A percentile compares a stretch with the other conserved stretches of the same genome.
These are phyloP conservation scores for Fusarium proliferatum DNA, from an alignment of 2,329 filamentous ascomycete genomes.

Conservation along the genomic window DNA sequence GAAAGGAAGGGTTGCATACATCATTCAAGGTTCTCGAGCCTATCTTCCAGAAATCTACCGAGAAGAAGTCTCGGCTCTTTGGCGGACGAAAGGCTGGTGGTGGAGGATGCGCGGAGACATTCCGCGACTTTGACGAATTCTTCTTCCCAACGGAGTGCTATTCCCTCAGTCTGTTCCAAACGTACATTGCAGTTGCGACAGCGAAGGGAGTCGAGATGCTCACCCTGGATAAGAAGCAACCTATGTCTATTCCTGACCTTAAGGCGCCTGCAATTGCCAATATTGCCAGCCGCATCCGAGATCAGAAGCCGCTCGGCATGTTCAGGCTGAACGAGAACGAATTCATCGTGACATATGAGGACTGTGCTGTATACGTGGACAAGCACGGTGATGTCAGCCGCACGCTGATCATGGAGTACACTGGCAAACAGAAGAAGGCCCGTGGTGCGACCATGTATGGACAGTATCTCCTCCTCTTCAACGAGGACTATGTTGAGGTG, in stretches of 20 bases:
- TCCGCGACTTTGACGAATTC: slow-evolving; percentile 98
- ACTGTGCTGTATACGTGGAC: slow-evolving; percentile 97
- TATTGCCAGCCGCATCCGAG: slow-evolving; percentile 84
- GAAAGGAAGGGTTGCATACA: slow-evolving; percentile 89
- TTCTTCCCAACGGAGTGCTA: slow-evolving; percentile 97
- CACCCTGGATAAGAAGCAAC: slow-evolving; percentile 96
- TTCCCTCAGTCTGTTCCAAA: slow-evolving; percentile 95
- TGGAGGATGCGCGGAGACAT: slow-evolving; percentile 87
- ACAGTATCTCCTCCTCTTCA: slow-evolving; percentile 91
- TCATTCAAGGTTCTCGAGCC: slow-evolving; percentile 98
- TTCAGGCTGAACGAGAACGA: slow-evolving; percentile 93
- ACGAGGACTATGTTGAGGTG: slow-evolving; percentile 96
- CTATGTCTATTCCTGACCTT: slow-evolving; percentile 92
- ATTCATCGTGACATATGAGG: slow-evolving; percentile 93
- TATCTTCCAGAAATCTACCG: slow-evolving; percentile 90
- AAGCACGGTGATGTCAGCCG: slow-evolving; percentile 97
- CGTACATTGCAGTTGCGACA: slow-evolving; percentile 90
- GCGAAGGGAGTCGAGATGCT: slow-evolving; percentile 94
- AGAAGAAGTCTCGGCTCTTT: slow-evolving; percentile 79
- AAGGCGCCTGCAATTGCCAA: slow-evolving; percentile 81
- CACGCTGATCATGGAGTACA: slow-evolving; percentile 97
- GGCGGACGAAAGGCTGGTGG: slow-evolving; percentile 67
- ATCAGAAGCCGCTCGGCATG: slow-evolving; percentile 92
- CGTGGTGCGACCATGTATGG: slow-evolving; percentile 89
- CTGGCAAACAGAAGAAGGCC: slow-evolving; percentile 84